A percentile compares a stretch with the other conserved stretches of the same genome.
phyloP scores from a whole-genome alignment of 2,329 filamentous ascomycete genomes.

The Colletotrichum camelliae region DNA sequence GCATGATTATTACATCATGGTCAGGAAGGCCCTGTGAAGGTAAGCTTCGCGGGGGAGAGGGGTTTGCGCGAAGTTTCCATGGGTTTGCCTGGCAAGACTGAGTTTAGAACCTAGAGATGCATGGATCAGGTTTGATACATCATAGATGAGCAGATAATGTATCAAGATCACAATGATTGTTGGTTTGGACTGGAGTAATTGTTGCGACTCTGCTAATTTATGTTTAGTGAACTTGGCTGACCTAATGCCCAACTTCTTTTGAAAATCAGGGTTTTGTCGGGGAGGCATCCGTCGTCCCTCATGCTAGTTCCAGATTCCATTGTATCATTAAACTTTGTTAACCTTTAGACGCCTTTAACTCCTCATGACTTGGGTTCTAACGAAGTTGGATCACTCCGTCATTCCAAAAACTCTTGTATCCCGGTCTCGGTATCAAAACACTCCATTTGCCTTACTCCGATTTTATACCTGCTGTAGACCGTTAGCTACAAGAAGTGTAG shows the following conservation, averaged over 20 bases:
- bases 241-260: neutral
- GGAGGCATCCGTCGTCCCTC: rapidly evolving
- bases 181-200: neutral
- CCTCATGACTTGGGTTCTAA: neutral
- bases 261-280: rapidly evolving
- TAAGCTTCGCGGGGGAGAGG: neutral
- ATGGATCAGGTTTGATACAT: neutral
- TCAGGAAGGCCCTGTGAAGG: neutral
- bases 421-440: neutral
- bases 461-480: neutral
- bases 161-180: neutral
- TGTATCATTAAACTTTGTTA: rapidly evolving
- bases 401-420: neutral
- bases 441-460: neutral
- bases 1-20: neutral
- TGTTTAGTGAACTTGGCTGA: neutral
- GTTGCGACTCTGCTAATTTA: neutral
- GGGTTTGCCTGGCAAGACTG: neutral
- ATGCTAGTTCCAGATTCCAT: rapidly evolving
- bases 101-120: neutral
- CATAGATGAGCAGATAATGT: neutral
- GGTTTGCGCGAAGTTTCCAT: neutral
- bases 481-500: rapidly evolving
- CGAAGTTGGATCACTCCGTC: neutral
- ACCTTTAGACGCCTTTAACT: neutral